A percentile compares a stretch with the other conserved stretches of the same genome.
phyloP scores from a whole-genome alignment of 192 early-diverging fungal species.

The Phlyctochytrium arcticum region DNA sequence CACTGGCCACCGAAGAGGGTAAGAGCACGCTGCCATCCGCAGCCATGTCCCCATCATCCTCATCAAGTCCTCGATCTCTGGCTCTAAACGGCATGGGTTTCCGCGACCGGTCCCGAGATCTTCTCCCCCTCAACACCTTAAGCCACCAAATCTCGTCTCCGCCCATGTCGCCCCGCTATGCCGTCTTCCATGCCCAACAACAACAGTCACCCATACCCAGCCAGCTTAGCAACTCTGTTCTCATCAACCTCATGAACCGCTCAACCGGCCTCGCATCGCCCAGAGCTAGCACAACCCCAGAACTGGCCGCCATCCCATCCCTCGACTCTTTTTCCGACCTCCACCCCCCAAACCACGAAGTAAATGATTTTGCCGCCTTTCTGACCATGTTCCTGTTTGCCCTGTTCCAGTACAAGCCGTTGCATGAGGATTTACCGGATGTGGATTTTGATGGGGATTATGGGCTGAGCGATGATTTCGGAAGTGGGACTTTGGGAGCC shows the following conservation, averaged over 20 bases:
- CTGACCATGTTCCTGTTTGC: conserved; percentile 25
- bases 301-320: neutral
- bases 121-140: neutral
- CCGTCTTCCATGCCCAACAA: neutral
- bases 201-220: neutral
- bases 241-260: too few species aligned
- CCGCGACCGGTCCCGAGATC: neutral
- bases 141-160: neutral
- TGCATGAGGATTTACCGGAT: conserved; percentile 6
- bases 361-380: conserved; percentile 25
- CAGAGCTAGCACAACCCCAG: neutral
- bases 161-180: neutral
- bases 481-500: neutral
- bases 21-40: neutral
- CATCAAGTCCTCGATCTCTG: too few species aligned
- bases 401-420: conserved; percentile 9
- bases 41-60: neutral
- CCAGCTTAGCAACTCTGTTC: too few species aligned
- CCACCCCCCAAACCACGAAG: conserved; percentile 12
- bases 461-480: neutral
- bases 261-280: too few species aligned
- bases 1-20: neutral
- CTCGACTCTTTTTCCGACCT: neutral
- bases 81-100: too few species aligned
- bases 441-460: conserved; percentile 1